Conservation (phyloP, 1,139 yeast species). For the Geotrichum citri-aurantii region DNA sequence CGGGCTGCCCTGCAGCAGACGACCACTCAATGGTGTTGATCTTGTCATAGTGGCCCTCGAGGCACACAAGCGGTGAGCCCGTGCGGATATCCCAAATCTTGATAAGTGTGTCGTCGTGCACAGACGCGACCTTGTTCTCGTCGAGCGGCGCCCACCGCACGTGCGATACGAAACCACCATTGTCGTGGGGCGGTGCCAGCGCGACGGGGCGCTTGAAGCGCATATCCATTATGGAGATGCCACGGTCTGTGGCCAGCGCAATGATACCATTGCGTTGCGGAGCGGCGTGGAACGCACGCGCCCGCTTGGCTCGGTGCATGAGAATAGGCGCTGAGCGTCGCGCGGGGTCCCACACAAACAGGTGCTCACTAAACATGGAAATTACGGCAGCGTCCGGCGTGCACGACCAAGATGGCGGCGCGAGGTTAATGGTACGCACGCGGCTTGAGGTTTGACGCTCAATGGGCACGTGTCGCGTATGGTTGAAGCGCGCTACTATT, state of each 20-base stretch:
- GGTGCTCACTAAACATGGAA: conserved; percentile 54
- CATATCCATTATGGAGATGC: conserved; percentile 64
- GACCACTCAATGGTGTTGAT: conserved; percentile 62
- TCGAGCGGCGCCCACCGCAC: conserved; percentile 62
- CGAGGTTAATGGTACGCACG: conserved; percentile 38
- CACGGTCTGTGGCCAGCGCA: conserved; percentile 64
- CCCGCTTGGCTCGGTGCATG: conserved; percentile 49
- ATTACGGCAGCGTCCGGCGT: conserved; percentile 44
- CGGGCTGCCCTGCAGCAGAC: conserved; percentile 33
- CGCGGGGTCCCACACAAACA: conserved; percentile 68
- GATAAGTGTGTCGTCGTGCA: conserved; percentile 54
- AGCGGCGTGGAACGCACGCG: conserved; percentile 49
- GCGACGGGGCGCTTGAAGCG: conserved; percentile 42
- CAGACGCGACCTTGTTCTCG: conserved; percentile 59
- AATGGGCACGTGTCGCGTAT: conserved; percentile 49
- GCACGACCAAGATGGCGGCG: conserved; percentile 41
- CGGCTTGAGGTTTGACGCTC: conserved; percentile 27
- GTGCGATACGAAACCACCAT: conserved; percentile 37
- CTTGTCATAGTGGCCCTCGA: conserved; percentile 52
- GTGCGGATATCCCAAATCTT: conserved; percentile 72
- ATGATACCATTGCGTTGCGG: conserved; percentile 46
- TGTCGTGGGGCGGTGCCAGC: conserved; percentile 42
- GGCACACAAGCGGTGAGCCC: conserved; percentile 45
- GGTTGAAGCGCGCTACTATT: conserved; percentile 69
- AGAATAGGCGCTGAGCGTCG: conserved; percentile 50